A percentile compares a stretch with the other conserved stretches of the same genome.
These are phyloP conservation scores for Verticillium nonalfalfae DNA, from an alignment of 2,329 filamentous ascomycete species.

Conservation along the genomic window DNA sequence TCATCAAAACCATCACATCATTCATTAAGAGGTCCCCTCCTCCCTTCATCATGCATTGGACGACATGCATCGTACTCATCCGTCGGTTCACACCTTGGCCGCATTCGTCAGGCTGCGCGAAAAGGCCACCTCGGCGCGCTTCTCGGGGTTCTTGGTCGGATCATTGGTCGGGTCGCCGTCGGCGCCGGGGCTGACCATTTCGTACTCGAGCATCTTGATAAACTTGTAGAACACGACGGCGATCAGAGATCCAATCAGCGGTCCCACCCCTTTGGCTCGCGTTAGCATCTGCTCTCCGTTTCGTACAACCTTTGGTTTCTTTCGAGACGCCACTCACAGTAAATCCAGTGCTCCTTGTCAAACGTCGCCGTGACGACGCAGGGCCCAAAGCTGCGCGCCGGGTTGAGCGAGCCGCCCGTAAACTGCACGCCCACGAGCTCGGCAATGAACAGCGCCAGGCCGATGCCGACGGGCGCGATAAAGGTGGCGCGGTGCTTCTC, in stretches of 20 bases:
- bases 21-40: not conserved
- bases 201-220: conserved; percentile 32
- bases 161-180: conserved; percentile 36
- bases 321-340: conserved; percentile 22
- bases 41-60: conserved; percentile 4
- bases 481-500: conserved; percentile 42
- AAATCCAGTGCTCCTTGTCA: conserved; percentile 40
- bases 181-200: conserved; percentile 40
- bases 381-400: conserved; percentile 38
- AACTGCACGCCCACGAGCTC: conserved; percentile 40
- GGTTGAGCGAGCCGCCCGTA: conserved; percentile 41
- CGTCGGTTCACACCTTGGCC: not conserved
- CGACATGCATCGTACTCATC: not conserved
- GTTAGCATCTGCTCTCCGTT: conserved; percentile 1
- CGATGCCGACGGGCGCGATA: conserved; percentile 41
- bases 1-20: no score
- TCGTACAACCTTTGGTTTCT: not conserved
- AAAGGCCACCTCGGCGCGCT: conserved; percentile 19
- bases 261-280: conserved; percentile 22
- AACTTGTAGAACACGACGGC: conserved; percentile 30
- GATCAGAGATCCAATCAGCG: conserved; percentile 23
- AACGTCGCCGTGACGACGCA: conserved; percentile 35
- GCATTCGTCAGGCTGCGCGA: conserved; percentile 4
- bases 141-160: conserved; percentile 35
- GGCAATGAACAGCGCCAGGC: conserved; percentile 36